Evolutionary conservation across 2,329 filamentous ascomycete species (phyloP), one percentile per base, ranked within the genome.

Genomic region (Lasiodiplodia citricola): DNA sequence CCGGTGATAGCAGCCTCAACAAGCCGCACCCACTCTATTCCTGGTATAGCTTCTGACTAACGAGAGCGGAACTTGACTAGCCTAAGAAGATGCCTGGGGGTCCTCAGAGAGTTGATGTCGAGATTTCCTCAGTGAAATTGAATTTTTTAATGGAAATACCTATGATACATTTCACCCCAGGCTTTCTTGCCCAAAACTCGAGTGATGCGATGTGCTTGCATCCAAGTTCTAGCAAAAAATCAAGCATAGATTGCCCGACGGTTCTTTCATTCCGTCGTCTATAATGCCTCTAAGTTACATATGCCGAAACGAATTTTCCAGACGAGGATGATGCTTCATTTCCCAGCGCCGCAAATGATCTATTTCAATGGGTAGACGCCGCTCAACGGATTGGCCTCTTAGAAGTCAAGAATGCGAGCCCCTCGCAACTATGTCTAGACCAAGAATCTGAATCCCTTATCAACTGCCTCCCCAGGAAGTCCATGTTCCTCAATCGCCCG

Each of bases 401-500:
- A 21, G 18, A 62, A 44, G 23, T 35, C 35, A 16, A 13, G n/a
- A 64, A 44, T 4, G 10, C n/a, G 11, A 55, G n/a, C 7, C 28
- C 54, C 16, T 8, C 16, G 18, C 18, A 44, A 8, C 8, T 18
- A 21, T 11, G 10, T 47, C 18, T 71, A 90, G 54, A 91, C 75
- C 77, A 89, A 85, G 75, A 91, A 92, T 47, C 90, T 84, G 77
- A 92, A 92, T 0, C 90, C 89, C 73, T 88, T 86, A 67, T 84
- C 81, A 7, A 82, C 85, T 21, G 85, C 87, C 72, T 85, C 84
- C 0, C 86, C 87, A 0, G 87, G 86, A 57, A 86, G 79, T 16
- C 81, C 81, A 70, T 79, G 80, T 72, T 90, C 86, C 18, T 64
- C 60, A 3, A 64, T 64, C n/a, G n/a, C 60, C 5, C 21, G 44